Conservation (phyloP, 2,329 filamentous ascomycete genomes). For the Dichotomopilus funicola region DNA sequence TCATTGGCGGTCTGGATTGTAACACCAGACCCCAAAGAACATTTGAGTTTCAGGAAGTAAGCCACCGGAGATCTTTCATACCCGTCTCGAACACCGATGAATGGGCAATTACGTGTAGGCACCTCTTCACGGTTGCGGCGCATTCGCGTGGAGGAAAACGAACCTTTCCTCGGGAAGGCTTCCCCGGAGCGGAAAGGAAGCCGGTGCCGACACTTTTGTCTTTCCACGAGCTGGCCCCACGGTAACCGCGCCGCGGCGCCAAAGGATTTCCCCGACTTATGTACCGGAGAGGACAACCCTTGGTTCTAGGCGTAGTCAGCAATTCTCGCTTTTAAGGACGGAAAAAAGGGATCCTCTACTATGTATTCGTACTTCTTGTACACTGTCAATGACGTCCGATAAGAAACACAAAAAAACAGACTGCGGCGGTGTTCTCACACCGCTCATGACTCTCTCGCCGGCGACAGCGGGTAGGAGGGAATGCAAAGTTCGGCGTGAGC, state of each 20-base stretch:
- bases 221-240: neutral
- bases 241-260: conserved; percentile 7
- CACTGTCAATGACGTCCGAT: too few species aligned
- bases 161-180: conserved; percentile 1
- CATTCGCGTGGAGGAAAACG: too few species aligned
- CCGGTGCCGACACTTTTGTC: neutral
- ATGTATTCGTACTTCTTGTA: too few species aligned
- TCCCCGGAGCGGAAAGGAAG: neutral
- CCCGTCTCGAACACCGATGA: too few species aligned
- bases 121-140: too few species aligned
- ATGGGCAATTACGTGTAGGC: too few species aligned
- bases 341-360: too few species aligned
- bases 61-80: too few species aligned
- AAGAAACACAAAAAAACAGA: neutral
- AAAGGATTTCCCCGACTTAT: neutral
- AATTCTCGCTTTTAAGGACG: neutral
- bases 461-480: neutral
- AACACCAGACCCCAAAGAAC: too few species aligned
- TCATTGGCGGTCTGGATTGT: too few species aligned
- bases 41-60: too few species aligned
- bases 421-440: conserved; percentile 1
- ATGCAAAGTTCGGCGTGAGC: neutral
- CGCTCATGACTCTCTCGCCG: neutral
- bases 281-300: neutral
- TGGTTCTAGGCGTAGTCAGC: conserved; percentile 4